These are phyloP conservation scores for Globisporangium uncinulatum DNA, from an alignment of 352 stramenopile species.

Conservation along the genomic window DNA sequence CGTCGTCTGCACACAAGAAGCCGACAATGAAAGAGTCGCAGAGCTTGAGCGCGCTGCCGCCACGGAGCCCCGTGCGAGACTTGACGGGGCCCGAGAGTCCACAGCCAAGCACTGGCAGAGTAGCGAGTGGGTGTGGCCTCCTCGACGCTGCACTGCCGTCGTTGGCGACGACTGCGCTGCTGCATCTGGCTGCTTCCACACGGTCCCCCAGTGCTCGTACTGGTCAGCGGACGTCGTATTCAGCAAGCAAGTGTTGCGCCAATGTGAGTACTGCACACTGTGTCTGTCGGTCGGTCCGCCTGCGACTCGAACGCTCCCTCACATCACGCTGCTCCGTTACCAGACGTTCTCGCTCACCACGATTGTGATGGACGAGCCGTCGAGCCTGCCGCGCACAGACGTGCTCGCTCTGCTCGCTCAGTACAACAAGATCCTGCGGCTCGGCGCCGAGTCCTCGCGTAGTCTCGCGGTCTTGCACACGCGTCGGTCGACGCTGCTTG, in stretches of 20 bases:
- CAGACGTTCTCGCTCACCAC: conserved; percentile 14
- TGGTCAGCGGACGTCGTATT: background rate
- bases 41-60: conserved; percentile 2
- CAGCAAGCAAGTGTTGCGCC: too few species aligned
- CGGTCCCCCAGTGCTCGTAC: background rate
- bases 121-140: background rate
- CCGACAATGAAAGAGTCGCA: conserved; percentile 10
- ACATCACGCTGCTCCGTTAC: too few species aligned
- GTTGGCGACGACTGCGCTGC: conserved; percentile 4
- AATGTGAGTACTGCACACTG: too few species aligned
- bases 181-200: too few species aligned
- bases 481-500: conserved; percentile 51
- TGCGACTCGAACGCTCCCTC: too few species aligned
- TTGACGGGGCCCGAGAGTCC: too few species aligned
- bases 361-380: conserved; percentile 21
- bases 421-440: conserved; percentile 62
- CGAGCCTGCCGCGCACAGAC: conserved; percentile 17
- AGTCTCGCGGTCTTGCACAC: conserved; percentile 56
- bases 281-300: too few species aligned
- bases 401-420: conserved; percentile 41
- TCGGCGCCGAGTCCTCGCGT: conserved; percentile 40
- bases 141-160: conserved; percentile 8
- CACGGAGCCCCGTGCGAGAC: background rate
- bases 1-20: too few species aligned
- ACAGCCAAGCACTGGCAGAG: background rate